Base-by-base conservation (phyloP, 1,284 basidiomycete genomes). In the Pyrrhoderma lamaoense region DNA sequence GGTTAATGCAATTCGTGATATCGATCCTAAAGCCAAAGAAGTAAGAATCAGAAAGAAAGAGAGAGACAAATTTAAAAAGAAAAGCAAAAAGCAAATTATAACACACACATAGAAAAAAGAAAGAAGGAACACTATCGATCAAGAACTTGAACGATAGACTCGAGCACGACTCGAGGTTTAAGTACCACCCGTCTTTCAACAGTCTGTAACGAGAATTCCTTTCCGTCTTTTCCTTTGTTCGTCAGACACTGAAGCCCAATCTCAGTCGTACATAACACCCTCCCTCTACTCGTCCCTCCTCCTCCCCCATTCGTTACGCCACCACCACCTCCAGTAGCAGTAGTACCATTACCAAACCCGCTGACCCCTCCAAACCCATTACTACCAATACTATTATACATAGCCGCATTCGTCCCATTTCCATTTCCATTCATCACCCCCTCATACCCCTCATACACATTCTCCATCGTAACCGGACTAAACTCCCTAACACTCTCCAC, bases 121-220 rank as follows among this genome's bases (percentile, higher is more conserved):
- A n/a, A n/a, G n/a, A n/a, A n/a, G n/a, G n/a, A n/a, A 34, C 18
- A 18, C 34, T 54, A 54, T 42, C 52, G 47, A 39, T 56, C 54
- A 16, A 56, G 36, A 40, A 52, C 36, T 36, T 56, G 51, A 16
- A 82, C 67, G 18, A 82, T 80, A 27, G 79, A 80, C 60, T 87
- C 84, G 49, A 87, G 65, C 23, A 87, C 76, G 5, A 88, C 83
- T 64, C 83, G 85, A 14, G 85, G 83, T 60, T 72, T 72, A 52
- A 87, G 65, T 40, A 87, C 64, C 49, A 80, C 64, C 57, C 80
- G 73, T 56, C 73, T 73, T 53, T 86, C 83, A 47, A 80, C 65
- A n/a, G 60, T 62, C 21, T 76, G 75, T 27, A 62, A 66, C 13
- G 64, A 63, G 38, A 55, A 56, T 38, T 42, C 54, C 52, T 56